These are phyloP conservation scores for Penicillium sp. DNA, from an alignment of 2,329 filamentous ascomycete species.

Conservation along the genomic window DNA sequence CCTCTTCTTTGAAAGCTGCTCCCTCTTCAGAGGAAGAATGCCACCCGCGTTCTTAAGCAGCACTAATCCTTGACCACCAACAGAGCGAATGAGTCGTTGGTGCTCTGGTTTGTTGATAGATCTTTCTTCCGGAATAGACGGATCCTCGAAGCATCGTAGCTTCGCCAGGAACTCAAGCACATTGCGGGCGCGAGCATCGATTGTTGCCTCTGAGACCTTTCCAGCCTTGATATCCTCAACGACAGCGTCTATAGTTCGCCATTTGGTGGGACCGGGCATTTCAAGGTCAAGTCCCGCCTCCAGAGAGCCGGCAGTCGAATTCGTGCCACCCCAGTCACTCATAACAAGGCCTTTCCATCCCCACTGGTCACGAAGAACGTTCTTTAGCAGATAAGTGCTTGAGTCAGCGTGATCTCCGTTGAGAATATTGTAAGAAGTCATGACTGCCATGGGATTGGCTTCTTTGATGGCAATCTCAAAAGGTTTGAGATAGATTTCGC, in stretches of 20 bases:
- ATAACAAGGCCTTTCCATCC: conserved; percentile 46
- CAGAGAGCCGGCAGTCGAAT: conserved; percentile 41
- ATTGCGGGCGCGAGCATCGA: conserved; percentile 56
- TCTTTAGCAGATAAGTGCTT: conserved; percentile 38
- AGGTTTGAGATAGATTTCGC: conserved; percentile 64
- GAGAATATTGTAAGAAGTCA: conserved; percentile 60
- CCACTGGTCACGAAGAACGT: conserved; percentile 47
- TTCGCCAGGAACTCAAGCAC: conserved; percentile 60
- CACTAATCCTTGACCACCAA: conserved; percentile 68
- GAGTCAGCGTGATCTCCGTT: conserved; percentile 51
- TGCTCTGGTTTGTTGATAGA: conserved; percentile 60
- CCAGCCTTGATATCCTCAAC: conserved; percentile 48
- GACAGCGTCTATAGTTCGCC: conserved; percentile 33
- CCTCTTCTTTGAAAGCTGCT: conserved; percentile 30
- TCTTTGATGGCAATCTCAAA: conserved; percentile 62
- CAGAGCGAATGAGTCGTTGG: conserved; percentile 61
- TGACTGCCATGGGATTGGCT: conserved; percentile 55
- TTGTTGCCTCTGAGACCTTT: conserved; percentile 54
- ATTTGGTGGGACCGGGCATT: conserved; percentile 45
- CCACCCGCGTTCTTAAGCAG: conserved; percentile 69
- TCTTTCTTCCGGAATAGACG: conserved; percentile 56
- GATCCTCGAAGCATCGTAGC: conserved; percentile 41
- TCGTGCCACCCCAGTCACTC: conserved; percentile 49
- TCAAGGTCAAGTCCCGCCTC: conserved; percentile 47
- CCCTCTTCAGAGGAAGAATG: conserved; percentile 56